Evolutionary conservation across 106 monocot species (phyloP), one percentile per base, ranked within the genome.

Genomic region (Dendrobium chrysotoxum): DNA sequence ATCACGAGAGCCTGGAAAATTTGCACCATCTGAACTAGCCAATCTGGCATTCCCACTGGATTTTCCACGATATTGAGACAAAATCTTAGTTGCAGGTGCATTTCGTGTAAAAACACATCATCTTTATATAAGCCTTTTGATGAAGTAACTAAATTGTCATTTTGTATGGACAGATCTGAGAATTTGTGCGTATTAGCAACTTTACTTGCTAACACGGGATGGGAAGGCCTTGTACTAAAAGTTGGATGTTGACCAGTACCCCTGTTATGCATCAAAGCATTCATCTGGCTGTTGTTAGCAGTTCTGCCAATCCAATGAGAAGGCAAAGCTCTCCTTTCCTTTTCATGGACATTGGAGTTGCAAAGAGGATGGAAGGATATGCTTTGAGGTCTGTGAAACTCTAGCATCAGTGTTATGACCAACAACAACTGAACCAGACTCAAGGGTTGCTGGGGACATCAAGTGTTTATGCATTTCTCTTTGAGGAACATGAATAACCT

Each of bases 51-150:
- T 84, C 73, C 77, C 80, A 82, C 42, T n/a, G 66, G 76, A 80
- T 77, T 84, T 85, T 5, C 83, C 82, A 81, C 65, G 75, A 47
- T 80, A 86, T 64, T 87, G 72, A 82, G 92, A 86, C 3, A 92
- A 61, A 65, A 85, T 80, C 82, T 89, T 86, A 39, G 66, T 42
- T 38, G 83, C 70, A 40, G 67, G 72, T 78, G 65, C 78, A 82
- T 87, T 86, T 73, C 85, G 75, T 78, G 77, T 65, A 80, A 80
- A 73, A 61, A 75, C 17, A 82, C 73, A 82, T 86, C 85, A 88
- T 82, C 91, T 91, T 77, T 75, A 68, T 42, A 68, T 40, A 42
- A 72, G 68, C 47, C 8, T 53, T 67, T 79, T 54, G 42, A 71
- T 75, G 39, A 20, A 41, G 64, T 30, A 35, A 16, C 38, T 8